A percentile compares a stretch with the other conserved stretches of the same genome.
Conservation (phyloP, 345 rosid species). For the Nephelium lappaceum region DNA sequence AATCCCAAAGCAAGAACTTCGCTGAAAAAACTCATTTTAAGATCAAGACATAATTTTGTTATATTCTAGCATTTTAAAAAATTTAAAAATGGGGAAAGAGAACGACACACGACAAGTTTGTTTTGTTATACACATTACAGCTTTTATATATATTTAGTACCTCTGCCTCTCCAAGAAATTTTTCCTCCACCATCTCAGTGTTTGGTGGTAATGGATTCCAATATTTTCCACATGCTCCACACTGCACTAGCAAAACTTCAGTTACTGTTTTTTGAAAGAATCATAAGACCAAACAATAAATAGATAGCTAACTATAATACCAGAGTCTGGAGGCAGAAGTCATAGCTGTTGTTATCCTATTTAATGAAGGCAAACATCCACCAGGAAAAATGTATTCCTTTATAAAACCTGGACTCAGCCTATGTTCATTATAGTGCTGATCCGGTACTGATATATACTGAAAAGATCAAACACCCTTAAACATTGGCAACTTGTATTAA, state of each 20-base stretch:
- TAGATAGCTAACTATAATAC: conserved; percentile 30
- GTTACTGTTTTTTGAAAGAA: background rate
- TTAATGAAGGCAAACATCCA: conserved; percentile 79
- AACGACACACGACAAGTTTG: background rate
- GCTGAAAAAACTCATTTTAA: conserved; percentile 35
- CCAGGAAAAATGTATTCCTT: conserved; percentile 97
- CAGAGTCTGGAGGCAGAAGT: conserved; percentile 73
- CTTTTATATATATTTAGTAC: conserved; percentile 33
- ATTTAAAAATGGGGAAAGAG: background rate
- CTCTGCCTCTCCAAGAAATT: conserved; percentile 70
- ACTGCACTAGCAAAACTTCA: conserved; percentile 34
- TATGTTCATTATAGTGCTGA: conserved; percentile 71
- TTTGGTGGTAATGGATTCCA: conserved; percentile 83
- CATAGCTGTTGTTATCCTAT: conserved; percentile 80
- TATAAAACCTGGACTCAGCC: conserved; percentile 82
- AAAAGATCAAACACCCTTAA: background rate
- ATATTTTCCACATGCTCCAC: conserved; percentile 88
- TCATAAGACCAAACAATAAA: background rate
- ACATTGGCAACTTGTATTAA: too few relatives aligned
- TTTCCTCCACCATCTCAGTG: conserved; percentile 75
- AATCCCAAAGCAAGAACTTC: conserved; percentile 72
- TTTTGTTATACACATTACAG: background rate
- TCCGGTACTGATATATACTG: conserved; percentile 92
- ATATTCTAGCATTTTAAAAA: too few relatives aligned
- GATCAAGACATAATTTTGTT: background rate